Base-by-base conservation (phyloP, 2,329 filamentous ascomycete genomes). In the Colletotrichum shisoi region DNA sequence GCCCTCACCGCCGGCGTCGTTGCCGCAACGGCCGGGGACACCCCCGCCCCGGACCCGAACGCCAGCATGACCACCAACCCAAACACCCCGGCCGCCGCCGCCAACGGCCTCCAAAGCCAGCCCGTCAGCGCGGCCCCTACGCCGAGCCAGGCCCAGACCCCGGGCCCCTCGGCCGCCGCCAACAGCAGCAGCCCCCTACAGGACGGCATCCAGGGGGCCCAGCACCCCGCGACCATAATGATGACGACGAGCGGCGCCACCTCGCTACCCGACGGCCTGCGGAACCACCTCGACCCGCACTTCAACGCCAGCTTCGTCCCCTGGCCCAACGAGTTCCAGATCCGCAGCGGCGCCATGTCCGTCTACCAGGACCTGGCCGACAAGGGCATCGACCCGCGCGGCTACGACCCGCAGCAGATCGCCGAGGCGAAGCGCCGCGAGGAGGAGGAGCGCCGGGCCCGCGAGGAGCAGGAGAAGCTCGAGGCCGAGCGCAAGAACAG, bases 321-420 rank as follows among this genome's bases (percentile, higher is more conserved):
- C 0, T 96, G 92, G 92, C 92, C 92, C 0, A 82, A 81, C 34
- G 88, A 92, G 69, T 86, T 89, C 39, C 85, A 87, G 67, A 91
- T 95, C 69, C 85, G 87, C 39, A 80, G 81, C 17, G 91, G 92
- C 42, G 88, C 88, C 1, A 81, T 96, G 48, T 89, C 88, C 0
- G 80, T 82, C 9, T 84, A 87, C 51, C 88, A 93, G 72, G 78
- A 82, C 27, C 82, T 92, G 69, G 71, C 84, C 5, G 88, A 90
- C 72, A 79, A 82, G 61, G 89, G 88, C 8, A 83, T 86, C 70
- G 86, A 91, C 74, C 87, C 87, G 9, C 83, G 80, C 61, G 83
- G 81, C 42, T 86, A 85, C 73, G 87, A 89, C 71, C 87, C 87
- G 1, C 82, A 77, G 9, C 82, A 79, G 31, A 85, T 86, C 69